Percentiles rank a stretch among this genome's conserved stretches.
Conservation (phyloP, 257 asterid genomes). For the Nicotiana sylvestris region DNA sequence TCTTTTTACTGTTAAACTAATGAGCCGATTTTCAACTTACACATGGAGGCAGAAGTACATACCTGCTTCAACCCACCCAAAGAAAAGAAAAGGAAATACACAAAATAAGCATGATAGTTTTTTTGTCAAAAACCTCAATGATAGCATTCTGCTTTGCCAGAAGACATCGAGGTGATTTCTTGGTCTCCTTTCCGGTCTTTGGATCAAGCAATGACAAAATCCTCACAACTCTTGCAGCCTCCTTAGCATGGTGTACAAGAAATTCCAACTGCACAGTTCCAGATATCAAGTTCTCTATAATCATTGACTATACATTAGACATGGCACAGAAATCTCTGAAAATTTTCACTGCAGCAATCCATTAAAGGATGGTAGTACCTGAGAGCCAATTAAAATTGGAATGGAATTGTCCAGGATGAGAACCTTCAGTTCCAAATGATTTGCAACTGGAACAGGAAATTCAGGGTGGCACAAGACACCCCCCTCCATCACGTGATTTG, state of each 20-base stretch:
- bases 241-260: conserved; percentile 83
- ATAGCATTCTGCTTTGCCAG: conserved; percentile 81
- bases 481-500: conserved; percentile 58
- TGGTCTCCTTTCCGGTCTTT: conserved; percentile 69
- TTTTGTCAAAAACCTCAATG: conserved; percentile 54
- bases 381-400: conserved; percentile 84
- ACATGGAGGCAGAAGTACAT: not conserved
- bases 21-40: not conserved
- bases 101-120: not conserved
- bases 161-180: conserved; percentile 83
- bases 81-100: not conserved
- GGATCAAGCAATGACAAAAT: conserved; percentile 74
- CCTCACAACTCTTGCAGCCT: conserved; percentile 67
- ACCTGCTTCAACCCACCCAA: not conserved
- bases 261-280: conserved; percentile 63
- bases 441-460: conserved; percentile 68
- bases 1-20: not conserved
- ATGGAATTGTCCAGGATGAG: conserved; percentile 57
- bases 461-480: conserved; percentile 92
- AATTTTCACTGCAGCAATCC: not conserved
- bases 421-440: conserved; percentile 76
- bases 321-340: not conserved
- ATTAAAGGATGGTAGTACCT: conserved; percentile 42
- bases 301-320: not conserved
- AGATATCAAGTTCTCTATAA: not conserved